phyloP scores from a whole-genome alignment of 202 grass and related monocot species.

The Elaeis oleifera region DNA sequence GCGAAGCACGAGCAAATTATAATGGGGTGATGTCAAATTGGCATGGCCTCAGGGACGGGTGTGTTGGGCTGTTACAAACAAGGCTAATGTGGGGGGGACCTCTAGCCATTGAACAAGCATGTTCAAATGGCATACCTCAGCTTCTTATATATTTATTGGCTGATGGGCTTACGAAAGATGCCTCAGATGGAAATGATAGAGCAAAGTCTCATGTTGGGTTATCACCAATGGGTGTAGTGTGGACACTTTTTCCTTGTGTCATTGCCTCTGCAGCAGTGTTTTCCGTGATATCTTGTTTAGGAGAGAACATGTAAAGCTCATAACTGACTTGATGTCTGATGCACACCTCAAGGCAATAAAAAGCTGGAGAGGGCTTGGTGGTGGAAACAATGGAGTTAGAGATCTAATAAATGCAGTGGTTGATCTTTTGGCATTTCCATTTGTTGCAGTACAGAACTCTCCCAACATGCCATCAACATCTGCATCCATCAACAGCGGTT shows the following conservation, averaged over 20 bases:
- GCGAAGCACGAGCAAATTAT: constrained; percentile 54
- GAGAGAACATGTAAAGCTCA: constrained; percentile 59
- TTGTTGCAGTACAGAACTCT: constrained; percentile 88
- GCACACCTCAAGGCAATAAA: constrained; percentile 7
- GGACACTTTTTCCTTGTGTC: constrained; percentile 22
- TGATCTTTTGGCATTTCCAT: constrained; percentile 90
- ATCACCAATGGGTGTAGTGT: constrained; percentile 18
- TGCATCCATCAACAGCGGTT: constrained; percentile 91
- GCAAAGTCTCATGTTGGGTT: constrained; percentile 22
- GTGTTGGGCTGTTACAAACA: constrained; percentile 42
- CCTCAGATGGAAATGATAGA: constrained; percentile 37
- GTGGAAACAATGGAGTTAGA: constrained; percentile 50
- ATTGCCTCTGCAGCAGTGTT: constrained; percentile 6
- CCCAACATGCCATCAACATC: constrained; percentile 65
- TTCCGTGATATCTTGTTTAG: constrained; percentile 21
- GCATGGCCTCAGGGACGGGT: constrained; percentile 71
- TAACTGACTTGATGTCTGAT: constrained; percentile 29
- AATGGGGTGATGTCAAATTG: constrained; percentile 62
- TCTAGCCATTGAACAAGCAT: constrained; percentile 63
- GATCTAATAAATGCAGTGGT: too few species aligned
- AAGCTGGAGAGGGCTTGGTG: constrained; percentile 28
- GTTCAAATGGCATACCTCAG: constrained; percentile 57
- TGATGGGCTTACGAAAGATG: constrained; percentile 40
- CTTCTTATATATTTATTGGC: constrained; percentile 53
- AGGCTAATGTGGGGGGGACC: constrained; percentile 53